Evolutionary conservation across 768 basidiomycete species (phyloP), one percentile per base, ranked within the genome.

Genomic region (Termitomyces sp.): DNA sequence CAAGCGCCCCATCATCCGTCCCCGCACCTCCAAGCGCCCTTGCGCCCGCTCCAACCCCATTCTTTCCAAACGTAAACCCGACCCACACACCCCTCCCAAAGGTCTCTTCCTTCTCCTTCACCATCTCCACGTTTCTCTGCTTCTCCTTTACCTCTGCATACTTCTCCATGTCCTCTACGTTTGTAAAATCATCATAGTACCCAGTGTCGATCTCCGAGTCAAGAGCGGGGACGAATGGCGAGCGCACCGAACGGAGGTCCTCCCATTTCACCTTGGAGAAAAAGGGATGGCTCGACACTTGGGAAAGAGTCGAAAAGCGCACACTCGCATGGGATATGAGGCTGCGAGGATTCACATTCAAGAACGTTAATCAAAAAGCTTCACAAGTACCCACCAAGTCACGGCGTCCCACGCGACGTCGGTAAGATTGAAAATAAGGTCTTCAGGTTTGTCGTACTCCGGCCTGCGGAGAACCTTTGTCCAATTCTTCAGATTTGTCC

Each of bases 401-500:
- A 99, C 86, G 5, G 90, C 91, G 65, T 94, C 90, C 97, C 97
- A 99, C 7, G 95, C 93, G 13, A 86, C 71, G 66, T 99, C 96
- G 1, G 84, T 83, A 62, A 99, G 76, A 70, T 98, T 99, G 79
- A 98, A 99, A 59, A 98, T 91, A 39, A 94, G 77, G 69, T 99
- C 97, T 67, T 98, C 95, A 2, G 92, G 90, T 60, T 89, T 88
- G 67, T 98, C 95, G 63, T 98, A 99, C 62, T 94, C 88, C 2
- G 97, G 97, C 54, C 97, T 71, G n/a, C 88, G 78, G 5, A 99
- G 78, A 1, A 94, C 93, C 58, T 89, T 89, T 16, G 87, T 84
- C 97, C 97, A 99, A 68, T 98, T 98, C 73, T 98, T 98, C 58
- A 99, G 74, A 71, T 98, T 98, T 15, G 93, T 93, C 97, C 97